Base-by-base conservation (phyloP, 495 filamentous ascomycete genomes). In the Annulohypoxylon bovei region DNA sequence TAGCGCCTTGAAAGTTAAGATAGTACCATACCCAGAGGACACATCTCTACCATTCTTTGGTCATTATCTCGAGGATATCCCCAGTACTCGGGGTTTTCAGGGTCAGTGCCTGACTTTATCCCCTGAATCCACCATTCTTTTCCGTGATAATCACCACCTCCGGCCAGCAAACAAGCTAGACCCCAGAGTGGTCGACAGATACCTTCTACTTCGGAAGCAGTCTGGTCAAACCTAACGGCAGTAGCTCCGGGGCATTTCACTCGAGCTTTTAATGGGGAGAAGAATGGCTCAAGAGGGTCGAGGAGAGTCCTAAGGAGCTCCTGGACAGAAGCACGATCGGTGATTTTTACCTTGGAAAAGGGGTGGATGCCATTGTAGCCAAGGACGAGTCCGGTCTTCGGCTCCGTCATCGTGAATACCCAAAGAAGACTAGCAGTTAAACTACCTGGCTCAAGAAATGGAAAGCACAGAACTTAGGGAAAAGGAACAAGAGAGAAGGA, bases 1-100 rank as follows among this genome's bases (percentile, higher is more conserved):
- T 35, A 2, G 8, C 0, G 1, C 18, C 6, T 56, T 25, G 9
- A 14, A 33, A 40, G 20, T 25, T 12, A 7, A n/a, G 27, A 12
- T 52, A n/a, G 16, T 22, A n/a, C 4, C 63, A 53, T 75, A 79
- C 78, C 78, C 61, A 93, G 83, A 11, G 91, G 91, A 71, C 90
- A 93, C 86, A 93, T 92, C 76, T 93, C 92, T 18, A 93, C 91
- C 90, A 93, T 93, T n/a, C 91, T 81, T 82, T 93, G 91, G 68
- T 93, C 91, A 59, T 88, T 85, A 73, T 92, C 90, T 67, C 88
- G 82, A 57, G 90, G 88, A 37, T 86, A 85, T 4, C 91, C 91
- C 90, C 91, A 94, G 71, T 88, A 93, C 79, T 93, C 91, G 0
- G 84, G 80, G 66, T 82, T 82, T 39, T 84, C 79, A 1, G 89